Evolutionary conservation across 306 rosid species (phyloP).

Genomic region (Quercus rubra): DNA sequence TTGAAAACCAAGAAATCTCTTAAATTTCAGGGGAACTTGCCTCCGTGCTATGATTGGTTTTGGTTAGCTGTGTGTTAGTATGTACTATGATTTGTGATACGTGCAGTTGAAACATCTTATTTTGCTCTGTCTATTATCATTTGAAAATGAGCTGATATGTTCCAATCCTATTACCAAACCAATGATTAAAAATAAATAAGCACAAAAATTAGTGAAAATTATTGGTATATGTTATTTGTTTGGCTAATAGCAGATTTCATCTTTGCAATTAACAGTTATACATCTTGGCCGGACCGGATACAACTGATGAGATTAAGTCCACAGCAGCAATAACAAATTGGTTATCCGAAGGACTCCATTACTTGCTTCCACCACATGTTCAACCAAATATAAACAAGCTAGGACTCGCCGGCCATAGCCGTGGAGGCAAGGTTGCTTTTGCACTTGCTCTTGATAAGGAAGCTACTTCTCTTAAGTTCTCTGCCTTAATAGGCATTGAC

Average conservation of each 20-base stretch:
- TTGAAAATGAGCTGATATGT: not conserved
- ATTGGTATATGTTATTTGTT: not conserved
- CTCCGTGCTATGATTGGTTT: too few species aligned
- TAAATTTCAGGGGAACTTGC: too few species aligned
- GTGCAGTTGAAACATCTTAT: not conserved
- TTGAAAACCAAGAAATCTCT: too few species aligned
- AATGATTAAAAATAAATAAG: not conserved
- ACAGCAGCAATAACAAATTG: slow-evolving; percentile 64
- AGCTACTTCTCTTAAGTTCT: slow-evolving; percentile 43
- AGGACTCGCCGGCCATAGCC: slow-evolving; percentile 78
- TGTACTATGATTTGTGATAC: too few species aligned
- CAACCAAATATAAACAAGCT: slow-evolving; percentile 47
- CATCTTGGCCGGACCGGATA: slow-evolving; percentile 56
- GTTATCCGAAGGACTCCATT: slow-evolving; percentile 55
- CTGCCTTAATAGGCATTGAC: slow-evolving; percentile 77
- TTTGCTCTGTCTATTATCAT: not conserved
- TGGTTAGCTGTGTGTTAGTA: too few species aligned
- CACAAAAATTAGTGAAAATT: not conserved
- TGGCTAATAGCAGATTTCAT: not conserved
- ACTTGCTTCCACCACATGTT: slow-evolving; percentile 47
- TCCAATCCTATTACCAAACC: not conserved
- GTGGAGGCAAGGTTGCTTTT: slow-evolving; percentile 84
- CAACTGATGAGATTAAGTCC: slow-evolving; percentile 55
- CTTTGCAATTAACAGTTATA: slow-evolving; percentile 53
- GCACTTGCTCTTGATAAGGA: slow-evolving; percentile 54